Base-by-base conservation (phyloP, 331 rosid genomes). In the Quercus phellos region DNA sequence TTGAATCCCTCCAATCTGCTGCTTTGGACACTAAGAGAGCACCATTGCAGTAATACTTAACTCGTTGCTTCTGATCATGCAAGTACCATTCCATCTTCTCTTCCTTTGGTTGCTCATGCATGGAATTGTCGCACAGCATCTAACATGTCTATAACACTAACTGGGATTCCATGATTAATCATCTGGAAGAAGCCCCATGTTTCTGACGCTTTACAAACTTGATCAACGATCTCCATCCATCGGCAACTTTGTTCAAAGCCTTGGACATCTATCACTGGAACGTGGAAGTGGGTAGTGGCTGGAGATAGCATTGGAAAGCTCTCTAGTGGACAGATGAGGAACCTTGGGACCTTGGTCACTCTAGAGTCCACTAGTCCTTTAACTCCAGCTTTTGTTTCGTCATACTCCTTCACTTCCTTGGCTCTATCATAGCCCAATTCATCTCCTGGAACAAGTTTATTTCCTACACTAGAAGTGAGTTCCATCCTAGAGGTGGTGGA, bases 171-270 rank as follows among this genome's bases (percentile, higher is more conserved):
- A 78, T 91, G 94, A 53, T 94, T 91, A 3, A 88, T 75, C 88
- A 94, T 88, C 69, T 90, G 96, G 54, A 91, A 94, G 84, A 94
- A 83, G 0, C 94, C 96, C 96, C 97, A 90, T 56, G 78, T 89
- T 58, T 88, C 80, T 3, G 96, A 82, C 4, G 97, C 92, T 70
- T 85, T 85, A 2, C 80, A 69, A 5, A 91, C 84, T 75, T 84
- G 77, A 13, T 21, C 22, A 10, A 91, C 75, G 54, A 89, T 82
- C 78, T 83, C 77, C 13, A 27, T 55, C 50, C 92, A 73, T 53
- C 78, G 46, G 46, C 43, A 17, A 10, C 18, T 73, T 26, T 6
- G 42, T 35, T 87, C 88, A 24, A 77, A 68, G 2, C 89, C 92
- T 3, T 75, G 54, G 32, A 93, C 82, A 80, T 91, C 90, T 55